These are phyloP conservation scores for Trichosporon inkin DNA, from an alignment of 1,284 basidiomycete species.

Conservation along the genomic window DNA sequence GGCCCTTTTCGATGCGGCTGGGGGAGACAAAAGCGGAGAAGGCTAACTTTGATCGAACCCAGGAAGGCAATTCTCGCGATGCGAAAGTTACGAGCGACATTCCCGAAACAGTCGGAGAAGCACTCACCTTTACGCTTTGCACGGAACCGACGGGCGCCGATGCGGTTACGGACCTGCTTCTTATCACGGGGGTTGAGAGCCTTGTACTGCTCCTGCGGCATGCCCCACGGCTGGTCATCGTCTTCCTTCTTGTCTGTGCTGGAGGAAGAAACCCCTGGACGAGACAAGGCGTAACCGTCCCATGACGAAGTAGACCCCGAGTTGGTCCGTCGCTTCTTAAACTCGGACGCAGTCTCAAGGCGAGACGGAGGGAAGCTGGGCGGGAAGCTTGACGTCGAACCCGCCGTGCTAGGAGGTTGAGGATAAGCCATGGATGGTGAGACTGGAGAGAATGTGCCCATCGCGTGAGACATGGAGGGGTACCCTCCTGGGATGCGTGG, in stretches of 20 bases:
- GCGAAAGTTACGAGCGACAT: too few species aligned
- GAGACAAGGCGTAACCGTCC: slow-evolving; percentile 13
- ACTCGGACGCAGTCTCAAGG: neutral
- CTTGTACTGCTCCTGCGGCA: slow-evolving; percentile 47
- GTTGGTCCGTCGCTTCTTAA: slow-evolving; percentile 16
- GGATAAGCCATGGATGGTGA: slow-evolving; percentile 20
- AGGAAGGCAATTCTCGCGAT: too few species aligned
- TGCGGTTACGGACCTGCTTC: slow-evolving; percentile 46
- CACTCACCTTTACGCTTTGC: slow-evolving; percentile 46
- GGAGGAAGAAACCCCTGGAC: neutral
- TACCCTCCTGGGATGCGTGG: slow-evolving; percentile 22
- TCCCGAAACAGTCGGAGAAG: neutral
- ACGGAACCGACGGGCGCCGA: slow-evolving; percentile 43
- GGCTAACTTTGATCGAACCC: too few species aligned
- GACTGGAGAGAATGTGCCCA: slow-evolving; percentile 21
- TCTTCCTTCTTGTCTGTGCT: slow-evolving; percentile 18
- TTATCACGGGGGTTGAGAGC: slow-evolving; percentile 43
- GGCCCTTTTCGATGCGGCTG: too few species aligned
- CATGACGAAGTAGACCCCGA: slow-evolving; percentile 16
- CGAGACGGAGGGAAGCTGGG: slow-evolving; percentile 13
- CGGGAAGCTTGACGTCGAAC: slow-evolving; percentile 17
- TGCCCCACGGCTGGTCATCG: slow-evolving; percentile 43
- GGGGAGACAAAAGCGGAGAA: too few species aligned
- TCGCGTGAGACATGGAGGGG: slow-evolving; percentile 18
- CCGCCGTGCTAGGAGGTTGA: slow-evolving; percentile 6